These are phyloP conservation scores for Plasmodium berghei DNA, from an alignment of 169 alveolate genomes.

Conservation along the genomic window DNA sequence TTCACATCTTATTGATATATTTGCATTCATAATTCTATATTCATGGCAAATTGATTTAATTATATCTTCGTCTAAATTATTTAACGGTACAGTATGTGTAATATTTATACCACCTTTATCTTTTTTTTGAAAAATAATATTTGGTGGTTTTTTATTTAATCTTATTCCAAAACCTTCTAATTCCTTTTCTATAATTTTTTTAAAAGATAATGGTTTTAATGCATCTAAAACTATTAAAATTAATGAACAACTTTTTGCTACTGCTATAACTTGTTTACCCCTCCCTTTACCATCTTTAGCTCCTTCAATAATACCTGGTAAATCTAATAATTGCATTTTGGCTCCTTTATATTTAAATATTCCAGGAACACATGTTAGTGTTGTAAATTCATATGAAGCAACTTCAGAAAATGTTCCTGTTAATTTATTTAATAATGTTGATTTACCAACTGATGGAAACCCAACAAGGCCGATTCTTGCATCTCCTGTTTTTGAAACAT, in stretches of 20 bases:
- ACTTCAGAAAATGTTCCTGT: slow-evolving; percentile 98
- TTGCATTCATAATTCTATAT: slow-evolving; percentile 95
- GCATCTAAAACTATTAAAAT: slow-evolving; percentile 96
- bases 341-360: slow-evolving; percentile 94
- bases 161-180: slow-evolving; percentile 98
- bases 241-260: slow-evolving; percentile 96
- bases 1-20: slow-evolving; percentile 93
- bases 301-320: slow-evolving; percentile 97
- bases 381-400: slow-evolving; percentile 99
- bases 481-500: slow-evolving; percentile 95
- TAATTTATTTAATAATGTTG: slow-evolving; percentile 95
- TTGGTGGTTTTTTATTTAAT: slow-evolving; percentile 95
- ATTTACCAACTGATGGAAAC: slow-evolving; percentile 99
- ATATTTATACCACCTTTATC: slow-evolving; percentile 87
- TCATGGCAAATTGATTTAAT: slow-evolving; percentile 91
- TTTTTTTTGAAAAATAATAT: slow-evolving; percentile 84
- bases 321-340: slow-evolving; percentile 95
- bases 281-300: slow-evolving; percentile 99
- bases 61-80: slow-evolving; percentile 84
- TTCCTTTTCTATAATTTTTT: slow-evolving; percentile 94
- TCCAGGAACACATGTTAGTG: slow-evolving; percentile 99
- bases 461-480: slow-evolving; percentile 99
- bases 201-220: slow-evolving; percentile 94
- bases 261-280: slow-evolving; percentile 98
- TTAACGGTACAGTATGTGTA: slow-evolving; percentile 86